Evolutionary conservation across 352 stramenopile species (phyloP).

Genomic region (Albugo laibachii): DNA sequence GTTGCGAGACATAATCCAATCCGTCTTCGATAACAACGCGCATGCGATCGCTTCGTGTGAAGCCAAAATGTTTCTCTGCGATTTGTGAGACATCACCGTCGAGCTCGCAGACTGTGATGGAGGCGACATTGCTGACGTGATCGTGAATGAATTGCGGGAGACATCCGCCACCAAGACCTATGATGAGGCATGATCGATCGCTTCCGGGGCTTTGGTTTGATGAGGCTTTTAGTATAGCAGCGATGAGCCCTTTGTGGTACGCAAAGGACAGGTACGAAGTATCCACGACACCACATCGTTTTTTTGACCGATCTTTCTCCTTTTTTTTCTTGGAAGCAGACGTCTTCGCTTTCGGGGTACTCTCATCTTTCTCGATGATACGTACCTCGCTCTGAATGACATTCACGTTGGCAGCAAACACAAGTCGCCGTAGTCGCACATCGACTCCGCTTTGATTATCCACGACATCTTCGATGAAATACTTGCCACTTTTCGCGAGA

Average conservation of each 20-base stretch:
- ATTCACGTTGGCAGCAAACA: slow-evolving; percentile 53
- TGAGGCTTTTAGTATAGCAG: slow-evolving; percentile 15
- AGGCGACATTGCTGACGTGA: slow-evolving; percentile 13
- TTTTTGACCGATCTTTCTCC: slow-evolving; percentile 14
- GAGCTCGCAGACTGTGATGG: slow-evolving; percentile 39
- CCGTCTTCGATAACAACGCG: slow-evolving; percentile 25
- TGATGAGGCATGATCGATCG: slow-evolving; percentile 17
- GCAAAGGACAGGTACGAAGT: slow-evolving; percentile 43
- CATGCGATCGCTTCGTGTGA: slow-evolving; percentile 22
- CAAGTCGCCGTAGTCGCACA: slow-evolving; percentile 23
- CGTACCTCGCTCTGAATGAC: slow-evolving; percentile 62
- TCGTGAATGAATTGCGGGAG: slow-evolving; percentile 44
- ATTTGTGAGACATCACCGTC: slow-evolving; percentile 35
- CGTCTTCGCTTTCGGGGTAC: slow-evolving; percentile 15
- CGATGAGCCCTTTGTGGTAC: slow-evolving; percentile 63
- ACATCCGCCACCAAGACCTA: slow-evolving; percentile 51
- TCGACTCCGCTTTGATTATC: slow-evolving; percentile 9
- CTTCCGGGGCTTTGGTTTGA: not conserved
- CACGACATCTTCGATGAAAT: slow-evolving; percentile 50
- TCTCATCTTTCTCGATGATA: slow-evolving; percentile 9
- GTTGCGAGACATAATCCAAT: slow-evolving; percentile 15
- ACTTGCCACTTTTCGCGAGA: slow-evolving; percentile 29
- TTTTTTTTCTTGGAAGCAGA: slow-evolving; percentile 46
- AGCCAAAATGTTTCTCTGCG: slow-evolving; percentile 49
- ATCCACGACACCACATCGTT: slow-evolving; percentile 18